Evolutionary conservation across 169 alveolate genomes (phyloP).

Genomic region (Plasmodium gaboni): DNA sequence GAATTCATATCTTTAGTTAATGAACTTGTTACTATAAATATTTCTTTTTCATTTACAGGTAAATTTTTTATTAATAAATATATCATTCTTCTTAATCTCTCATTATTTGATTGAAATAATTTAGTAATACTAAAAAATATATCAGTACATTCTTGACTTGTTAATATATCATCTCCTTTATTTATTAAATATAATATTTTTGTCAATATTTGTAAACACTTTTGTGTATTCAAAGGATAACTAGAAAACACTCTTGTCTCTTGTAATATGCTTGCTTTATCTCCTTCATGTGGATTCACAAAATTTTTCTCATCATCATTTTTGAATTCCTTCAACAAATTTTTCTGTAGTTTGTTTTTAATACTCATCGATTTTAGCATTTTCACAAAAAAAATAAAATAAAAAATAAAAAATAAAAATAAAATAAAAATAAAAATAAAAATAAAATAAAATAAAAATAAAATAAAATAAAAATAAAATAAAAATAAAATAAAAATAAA

Average conservation of each 20-base stretch:
- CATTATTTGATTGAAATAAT: slow-evolving; percentile 93
- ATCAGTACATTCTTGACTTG: slow-evolving; percentile 93
- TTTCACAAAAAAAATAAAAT: neutral
- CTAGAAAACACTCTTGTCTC: slow-evolving; percentile 92
- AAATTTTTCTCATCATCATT: slow-evolving; percentile 51
- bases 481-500: neutral
- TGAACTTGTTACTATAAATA: slow-evolving; percentile 95
- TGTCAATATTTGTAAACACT: slow-evolving; percentile 89
- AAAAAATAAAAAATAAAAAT: neutral
- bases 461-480: neutral
- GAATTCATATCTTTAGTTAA: slow-evolving; percentile 96
- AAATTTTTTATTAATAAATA: slow-evolving; percentile 93
- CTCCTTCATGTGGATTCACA: slow-evolving; percentile 80
- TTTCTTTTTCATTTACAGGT: slow-evolving; percentile 93
- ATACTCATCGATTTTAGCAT: slow-evolving; percentile 55
- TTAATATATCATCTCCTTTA: slow-evolving; percentile 89
- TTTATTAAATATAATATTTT: slow-evolving; percentile 88
- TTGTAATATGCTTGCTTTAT: slow-evolving; percentile 89
- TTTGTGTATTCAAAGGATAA: slow-evolving; percentile 86
- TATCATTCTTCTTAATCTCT: slow-evolving; percentile 92
- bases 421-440: neutral
- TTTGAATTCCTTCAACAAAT: slow-evolving; percentile 23
- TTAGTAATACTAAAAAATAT: slow-evolving; percentile 96
- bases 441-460: neutral
- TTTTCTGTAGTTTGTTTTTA: slow-evolving; percentile 61